These are phyloP conservation scores for Planoprotostelium fungivorum DNA, from an alignment of 78 protist species.

Conservation along the genomic window DNA sequence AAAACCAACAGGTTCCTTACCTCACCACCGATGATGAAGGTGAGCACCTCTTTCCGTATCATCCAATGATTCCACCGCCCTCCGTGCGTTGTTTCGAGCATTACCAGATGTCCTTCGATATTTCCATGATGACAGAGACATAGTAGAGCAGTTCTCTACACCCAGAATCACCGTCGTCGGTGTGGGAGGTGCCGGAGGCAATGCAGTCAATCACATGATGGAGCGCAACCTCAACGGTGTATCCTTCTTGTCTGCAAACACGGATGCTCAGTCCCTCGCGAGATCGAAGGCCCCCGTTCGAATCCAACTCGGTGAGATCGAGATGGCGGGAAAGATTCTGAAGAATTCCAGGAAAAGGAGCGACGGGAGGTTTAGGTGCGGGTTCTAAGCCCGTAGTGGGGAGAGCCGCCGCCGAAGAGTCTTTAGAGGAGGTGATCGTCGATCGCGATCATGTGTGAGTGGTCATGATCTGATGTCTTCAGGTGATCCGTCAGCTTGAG, in stretches of 20 bases:
- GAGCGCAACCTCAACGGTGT: constrained; percentile 37
- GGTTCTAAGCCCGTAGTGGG: constrained; percentile 78
- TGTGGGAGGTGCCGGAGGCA: constrained; percentile 80
- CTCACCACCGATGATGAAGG: no score
- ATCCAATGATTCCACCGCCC: no score
- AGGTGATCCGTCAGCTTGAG: constrained; percentile 16
- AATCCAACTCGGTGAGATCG: constrained; percentile 58
- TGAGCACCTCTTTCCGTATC: no score
- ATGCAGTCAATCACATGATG: constrained; percentile 77
- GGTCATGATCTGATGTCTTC: not conserved
- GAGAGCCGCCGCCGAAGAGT: constrained; percentile 64
- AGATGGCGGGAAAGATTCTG: not conserved
- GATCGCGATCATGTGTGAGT: not conserved
- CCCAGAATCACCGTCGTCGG: constrained; percentile 59
- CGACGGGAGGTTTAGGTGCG: constrained; percentile 78
- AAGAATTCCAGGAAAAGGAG: constrained; percentile 1
- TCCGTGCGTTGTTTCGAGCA: no score
- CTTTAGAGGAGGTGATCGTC: constrained; percentile 24
- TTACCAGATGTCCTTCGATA: not conserved
- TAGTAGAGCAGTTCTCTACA: constrained; percentile 5
- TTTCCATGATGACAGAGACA: not conserved
- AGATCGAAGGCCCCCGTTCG: constrained; percentile 29
- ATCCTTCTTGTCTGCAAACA: constrained; percentile 69
- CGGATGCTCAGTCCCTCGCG: constrained; percentile 80
- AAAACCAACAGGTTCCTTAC: no score